Base-by-base conservation (phyloP, 352 stramenopile genomes). In the Thalassiosira hispida region DNA sequence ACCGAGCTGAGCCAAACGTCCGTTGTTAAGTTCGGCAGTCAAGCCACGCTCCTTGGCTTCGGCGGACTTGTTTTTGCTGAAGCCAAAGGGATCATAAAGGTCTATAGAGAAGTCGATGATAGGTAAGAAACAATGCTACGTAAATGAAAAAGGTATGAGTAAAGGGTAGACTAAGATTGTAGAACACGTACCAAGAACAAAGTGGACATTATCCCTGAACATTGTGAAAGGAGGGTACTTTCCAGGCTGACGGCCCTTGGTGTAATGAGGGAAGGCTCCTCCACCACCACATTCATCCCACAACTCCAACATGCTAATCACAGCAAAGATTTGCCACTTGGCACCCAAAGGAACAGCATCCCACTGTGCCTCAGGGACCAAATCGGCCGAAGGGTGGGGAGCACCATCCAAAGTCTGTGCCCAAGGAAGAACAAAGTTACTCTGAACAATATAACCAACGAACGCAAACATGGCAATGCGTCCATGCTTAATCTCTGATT, bases 61-160 rank as follows among this genome's bases (percentile, higher is more conserved):
- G 16, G 73, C 73, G 33, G 71, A 81, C 77, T 83, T 88, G 25
- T 90, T 87, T 64, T 84, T 85, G 81, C 77, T 83, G 71, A 90
- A 88, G 38, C 80, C 77, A 73, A 92, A 89, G 11, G 86, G 86
- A 80, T 92, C 86, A 49, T 88, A 90, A 22, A 92, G 66, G 64
- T 92, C 81, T 69, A 35, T 61, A 7, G 42, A 35, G 27, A 56
- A 40, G 44, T 64, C 11, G 49, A 57, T 46, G 63, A 35, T 14
- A 18, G 20, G 9, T 11, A 16, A 60, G 52, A 40, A 38, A 29
- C 8, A 25, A 57, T 31, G 31, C 31, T 31, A 25, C n/a, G n/a
- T n/a, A n/a, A 20, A 29, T 3, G 12, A 57, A 57, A 18, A 25
- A 11, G 14, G 20, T 27, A 31, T 2, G 9, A 57, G 12, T 25